Base-by-base conservation (phyloP, 192 early-diverging fungal genomes). In the Geosiphon pyriformis region DNA sequence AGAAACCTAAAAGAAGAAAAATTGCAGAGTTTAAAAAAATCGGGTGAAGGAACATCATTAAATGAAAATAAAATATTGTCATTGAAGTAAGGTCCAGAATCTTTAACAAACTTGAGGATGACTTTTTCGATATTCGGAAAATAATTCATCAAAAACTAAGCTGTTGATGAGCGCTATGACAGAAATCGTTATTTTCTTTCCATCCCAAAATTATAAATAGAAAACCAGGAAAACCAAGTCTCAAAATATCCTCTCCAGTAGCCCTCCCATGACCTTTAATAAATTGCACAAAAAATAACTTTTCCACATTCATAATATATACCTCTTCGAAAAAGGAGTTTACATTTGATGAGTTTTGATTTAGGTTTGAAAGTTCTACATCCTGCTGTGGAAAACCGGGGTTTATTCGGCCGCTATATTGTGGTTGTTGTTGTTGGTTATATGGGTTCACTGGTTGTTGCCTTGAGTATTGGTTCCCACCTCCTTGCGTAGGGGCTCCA, bases 1-100 rank as follows among this genome's bases (percentile, higher is more conserved):
- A 26, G 66, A 68, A 37, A 68, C 42, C 66, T 68, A 20, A 34
- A 27, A 55, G 12, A 55, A 55, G 7, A 54, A 12, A 54, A 26
- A 54, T 12, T 54, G 6, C 20, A 26, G 52, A 23, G 52, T 20
- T 8, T 20, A 54, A 54, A 54, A 23, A 7, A 6, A 54, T 54
- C 20, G 6, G 8, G 26, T 54, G 26, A 54, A 54, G n/a, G n/a
- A n/a, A n/a, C n/a, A n/a, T n/a, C n/a, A n/a, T 54, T 4, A n/a
- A 6, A 54, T 8, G 52, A 54, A 23, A 54, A 54, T 20, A 7
- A 54, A 23, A 7, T 12, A 54, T 23, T 54, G 20, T n/a, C 8
- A 54, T 12, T 8, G 7, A 20, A 42, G 15, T 10, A 15, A 15
- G 15, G 6, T 6, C 37, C 7, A 42, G 37, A 42, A 42, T 42